Base-by-base conservation (phyloP, 129 eudicot species). In the Chrysanthemum makinoi region DNA sequence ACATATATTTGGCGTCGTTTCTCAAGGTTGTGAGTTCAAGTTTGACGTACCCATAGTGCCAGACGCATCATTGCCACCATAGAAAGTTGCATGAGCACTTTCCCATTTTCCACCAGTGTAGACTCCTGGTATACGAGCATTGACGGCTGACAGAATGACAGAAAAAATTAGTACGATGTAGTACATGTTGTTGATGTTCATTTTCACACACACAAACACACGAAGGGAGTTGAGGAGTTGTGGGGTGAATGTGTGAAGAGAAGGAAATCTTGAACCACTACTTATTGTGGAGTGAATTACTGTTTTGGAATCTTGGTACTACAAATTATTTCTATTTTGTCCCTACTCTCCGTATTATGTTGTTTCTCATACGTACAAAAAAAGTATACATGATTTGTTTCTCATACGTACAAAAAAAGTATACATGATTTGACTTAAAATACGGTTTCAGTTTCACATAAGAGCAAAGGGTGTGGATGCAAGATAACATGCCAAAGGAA, bases 41-140 rank as follows among this genome's bases (percentile, higher is more conserved):
- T 8, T 0, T 39, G 10, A 68, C 18, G 4, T 39, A 87, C 94
- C 94, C 94, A 87, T 87, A 35, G 94, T 87, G 47, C 94, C 94
- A 3, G 94, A 87, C 55, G 94, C 94, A 44, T 87, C 94, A 52
- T 70, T 76, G 74, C 94, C 94, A 26, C 94, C 94, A 62, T 87
- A 87, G 76, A 87, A 87, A 22, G 94, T 87, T 62, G 94, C 94
- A 58, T 87, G 94, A 48, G 94, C 94, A 63, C 26, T 82, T 67
- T 84, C 80, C 94, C 94, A 87, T 15, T 64, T 64, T 6, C 85
- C 89, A 17, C 83, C 89, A 28, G 71, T 76, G 85, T 87, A 84
- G 66, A 78, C 84, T 46, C 94, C 94, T 5, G 94, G 84, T 2
- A 87, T 72, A 35, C 83, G 80, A 67, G 83, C 89, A 39, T 80